Evolutionary conservation across 2,329 filamentous ascomycete species (phyloP).

Genomic region (Rutstroemia sydowiana): DNA sequence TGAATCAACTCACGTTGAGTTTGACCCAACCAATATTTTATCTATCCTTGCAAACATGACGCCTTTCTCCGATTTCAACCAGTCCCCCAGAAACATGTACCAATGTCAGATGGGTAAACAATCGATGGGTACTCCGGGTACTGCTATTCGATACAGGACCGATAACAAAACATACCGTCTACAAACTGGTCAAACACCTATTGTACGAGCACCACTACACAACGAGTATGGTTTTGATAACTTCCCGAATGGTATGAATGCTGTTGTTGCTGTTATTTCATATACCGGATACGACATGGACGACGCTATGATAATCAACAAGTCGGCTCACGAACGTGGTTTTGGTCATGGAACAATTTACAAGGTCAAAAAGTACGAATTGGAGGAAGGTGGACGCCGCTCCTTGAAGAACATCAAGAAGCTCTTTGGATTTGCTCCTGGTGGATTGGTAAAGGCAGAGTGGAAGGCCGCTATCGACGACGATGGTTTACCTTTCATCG

Average conservation of each 20-base stretch:
- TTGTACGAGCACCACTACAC: constrained; percentile 86
- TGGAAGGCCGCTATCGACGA: constrained; percentile 70
- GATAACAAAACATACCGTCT: constrained; percentile 96
- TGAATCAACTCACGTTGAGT: constrained; percentile 87
- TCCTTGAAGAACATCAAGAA: constrained; percentile 65
- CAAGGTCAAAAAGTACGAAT: constrained; percentile 87
- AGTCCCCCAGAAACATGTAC: constrained; percentile 98
- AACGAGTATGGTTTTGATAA: constrained; percentile 97
- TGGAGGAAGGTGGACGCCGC: constrained; percentile 68
- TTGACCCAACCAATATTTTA: constrained; percentile 89
- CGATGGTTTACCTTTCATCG: constrained; percentile 79
- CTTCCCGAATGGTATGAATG: constrained; percentile 94
- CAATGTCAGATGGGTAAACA: constrained; percentile 99
- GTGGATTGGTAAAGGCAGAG: constrained; percentile 61
- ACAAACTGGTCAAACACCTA: constrained; percentile 91
- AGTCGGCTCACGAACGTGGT: constrained; percentile 89
- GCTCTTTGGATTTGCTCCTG: constrained; percentile 85
- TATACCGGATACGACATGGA: constrained; percentile 99
- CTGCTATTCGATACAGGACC: constrained; percentile 75
- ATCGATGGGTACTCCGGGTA: constrained; percentile 93
- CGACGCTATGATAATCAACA: constrained; percentile 99
- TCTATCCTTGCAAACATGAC: constrained; percentile 98
- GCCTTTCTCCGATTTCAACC: constrained; percentile 97
- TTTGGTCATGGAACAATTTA: constrained; percentile 96
- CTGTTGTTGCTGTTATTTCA: constrained; percentile 93